These are phyloP conservation scores for Acacia acuminata DNA, from an alignment of 306 rosid genomes.

Conservation along the genomic window DNA sequence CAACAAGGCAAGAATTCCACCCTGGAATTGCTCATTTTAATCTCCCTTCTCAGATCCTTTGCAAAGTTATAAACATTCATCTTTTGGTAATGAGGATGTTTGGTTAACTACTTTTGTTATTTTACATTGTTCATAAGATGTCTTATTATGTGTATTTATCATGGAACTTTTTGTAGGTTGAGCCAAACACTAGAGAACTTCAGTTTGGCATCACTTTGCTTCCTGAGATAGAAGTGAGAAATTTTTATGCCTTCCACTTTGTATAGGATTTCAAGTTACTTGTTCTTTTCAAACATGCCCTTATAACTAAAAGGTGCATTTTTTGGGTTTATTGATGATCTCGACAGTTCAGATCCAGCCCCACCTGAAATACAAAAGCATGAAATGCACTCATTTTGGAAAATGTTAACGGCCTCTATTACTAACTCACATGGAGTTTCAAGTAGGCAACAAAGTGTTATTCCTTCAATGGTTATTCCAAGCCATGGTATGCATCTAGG, in stretches of 20 bases:
- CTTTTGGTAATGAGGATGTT: conserved; percentile 59
- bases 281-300: conserved; percentile 21
- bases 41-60: conserved; percentile 72
- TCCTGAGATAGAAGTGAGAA: conserved; percentile 65
- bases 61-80: conserved; percentile 56
- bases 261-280: not conserved
- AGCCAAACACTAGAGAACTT: conserved; percentile 72
- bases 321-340: conserved; percentile 38
- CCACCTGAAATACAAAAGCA: not conserved
- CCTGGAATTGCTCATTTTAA: conserved; percentile 62
- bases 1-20: conserved; percentile 53
- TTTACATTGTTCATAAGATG: not conserved
- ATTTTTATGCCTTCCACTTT: conserved; percentile 20
- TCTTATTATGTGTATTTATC: not conserved
- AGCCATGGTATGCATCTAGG: conserved; percentile 90
- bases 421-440: not conserved
- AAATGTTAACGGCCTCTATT: not conserved
- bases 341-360: conserved; percentile 52
- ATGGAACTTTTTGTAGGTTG: conserved; percentile 51
- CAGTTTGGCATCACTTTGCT: conserved; percentile 68
- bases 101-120: not conserved
- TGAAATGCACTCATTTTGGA: not conserved
- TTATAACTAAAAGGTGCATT: not conserved
- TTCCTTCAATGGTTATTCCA: conserved; percentile 47
- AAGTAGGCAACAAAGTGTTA: too few species aligned